Conservation (phyloP, 2,329 filamentous ascomycete species). For the Diplodia corticola region DNA sequence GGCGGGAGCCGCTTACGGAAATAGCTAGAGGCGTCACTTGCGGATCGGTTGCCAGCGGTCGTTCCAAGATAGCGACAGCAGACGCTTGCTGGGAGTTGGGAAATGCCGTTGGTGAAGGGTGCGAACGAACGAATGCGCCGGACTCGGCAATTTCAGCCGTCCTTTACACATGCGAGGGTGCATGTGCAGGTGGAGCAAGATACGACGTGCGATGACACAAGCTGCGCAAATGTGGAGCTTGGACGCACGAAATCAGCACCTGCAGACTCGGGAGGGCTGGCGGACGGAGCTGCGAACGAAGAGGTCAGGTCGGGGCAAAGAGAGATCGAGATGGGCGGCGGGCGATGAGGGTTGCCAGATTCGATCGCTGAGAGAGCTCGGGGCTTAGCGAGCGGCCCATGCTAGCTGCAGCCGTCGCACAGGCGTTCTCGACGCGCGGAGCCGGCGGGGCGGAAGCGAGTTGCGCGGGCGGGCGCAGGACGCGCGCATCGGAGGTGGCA, state of each 20-base stretch:
- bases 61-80: too few species aligned
- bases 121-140: not conserved
- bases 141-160: not conserved
- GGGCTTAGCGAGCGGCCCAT: constrained; percentile 5
- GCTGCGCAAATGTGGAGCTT: not conserved
- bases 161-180: too few species aligned
- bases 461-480: not conserved
- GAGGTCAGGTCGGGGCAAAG: not conserved
- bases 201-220: not conserved
- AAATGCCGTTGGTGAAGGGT: not conserved
- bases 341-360: not conserved
- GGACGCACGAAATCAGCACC: not conserved
- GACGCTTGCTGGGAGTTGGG: not conserved
- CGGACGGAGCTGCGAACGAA: not conserved
- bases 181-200: not conserved
- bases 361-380: not conserved
- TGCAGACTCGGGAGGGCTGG: not conserved
- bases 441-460: not conserved
- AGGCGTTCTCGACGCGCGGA: not conserved
- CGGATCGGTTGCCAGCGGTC: too few species aligned
- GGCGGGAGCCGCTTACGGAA: too few species aligned
- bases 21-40: too few species aligned
- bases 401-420: too few species aligned
- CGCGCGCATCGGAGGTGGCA: not conserved
- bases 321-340: not conserved